Evolutionary conservation across 2,329 filamentous ascomycete species (phyloP), one percentile per base, ranked within the genome.

Genomic region (Sarocladium strictum): DNA sequence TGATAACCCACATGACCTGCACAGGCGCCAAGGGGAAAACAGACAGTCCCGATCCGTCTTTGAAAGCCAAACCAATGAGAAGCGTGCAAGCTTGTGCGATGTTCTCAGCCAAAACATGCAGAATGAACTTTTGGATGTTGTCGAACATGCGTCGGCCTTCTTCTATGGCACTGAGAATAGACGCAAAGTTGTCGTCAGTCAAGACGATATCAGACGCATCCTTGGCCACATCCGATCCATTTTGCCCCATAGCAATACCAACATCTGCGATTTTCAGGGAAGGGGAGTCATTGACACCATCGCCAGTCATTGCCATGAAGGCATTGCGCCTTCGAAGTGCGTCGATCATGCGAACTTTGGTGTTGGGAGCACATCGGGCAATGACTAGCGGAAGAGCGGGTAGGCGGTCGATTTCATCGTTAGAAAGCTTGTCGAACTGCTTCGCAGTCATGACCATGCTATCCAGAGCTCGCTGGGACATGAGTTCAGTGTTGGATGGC

Each of bases 1-100:
- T 89, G 62, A 89, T 90, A 58, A 90, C 84, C 86, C 86, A 90
- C 40, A 90, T 75, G 58, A 90, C 87, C 60, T 90, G 81, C n/a
- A 90, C 83, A 0, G 86, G 86, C 0, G 85, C 76, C 14, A 90
- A 75, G 0, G 86, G 86, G 63, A 89, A 90, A 4, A 89, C 85
- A 0, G 86, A 89, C 23, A 87, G 69, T 1, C 77, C 73, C 14
- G 72, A 73, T 3, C 65, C 61, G 58, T 89, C 86, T 69, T 89
- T 89, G 72, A 90, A 89, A 0, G 74, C 81, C 3, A 90, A 75
- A 54, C 86, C 86, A 32, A 89, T 81, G 3, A 90, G 77, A 4
- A 90, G 74, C 0, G 83, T 85, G 57, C 78, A 77, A 0, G 85
- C 87, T 59, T 89, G 82, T 0, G 84, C 85, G 56, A 89, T 83